Evolutionary conservation across 2,329 filamentous ascomycete species (phyloP).

Genomic region (Alternaria metachromatica): DNA sequence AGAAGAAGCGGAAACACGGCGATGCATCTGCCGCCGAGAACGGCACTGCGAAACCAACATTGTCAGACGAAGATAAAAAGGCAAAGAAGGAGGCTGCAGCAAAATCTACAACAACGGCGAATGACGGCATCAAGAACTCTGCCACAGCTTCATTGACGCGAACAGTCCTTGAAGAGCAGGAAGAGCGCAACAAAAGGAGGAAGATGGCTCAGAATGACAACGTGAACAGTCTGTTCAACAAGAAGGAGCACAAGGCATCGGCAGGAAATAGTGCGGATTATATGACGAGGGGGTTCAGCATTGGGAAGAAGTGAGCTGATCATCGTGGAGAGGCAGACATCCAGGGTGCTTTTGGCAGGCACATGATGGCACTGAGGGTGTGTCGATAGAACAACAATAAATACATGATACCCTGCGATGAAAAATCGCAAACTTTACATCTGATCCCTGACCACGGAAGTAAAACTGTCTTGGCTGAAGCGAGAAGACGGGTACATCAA

Average conservation of each 20-base stretch:
- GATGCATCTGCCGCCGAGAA: constrained; percentile 9
- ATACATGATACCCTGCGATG: neutral
- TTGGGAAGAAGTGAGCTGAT: constrained; percentile 36
- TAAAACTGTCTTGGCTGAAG: neutral
- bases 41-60: constrained; percentile 15
- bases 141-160: constrained; percentile 85
- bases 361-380: neutral
- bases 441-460: neutral
- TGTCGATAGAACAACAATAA: neutral
- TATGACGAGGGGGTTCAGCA: constrained; percentile 58
- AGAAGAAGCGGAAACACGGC: constrained; percentile 76
- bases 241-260: constrained; percentile 43
- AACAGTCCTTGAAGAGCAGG: constrained; percentile 86
- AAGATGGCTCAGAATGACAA: constrained; percentile 67
- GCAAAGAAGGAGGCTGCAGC: constrained; percentile 24
- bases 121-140: constrained; percentile 80
- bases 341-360: neutral
- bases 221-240: constrained; percentile 56
- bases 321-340: neutral
- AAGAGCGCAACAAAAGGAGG: constrained; percentile 77
- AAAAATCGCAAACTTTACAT: neutral
- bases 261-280: constrained; percentile 56
- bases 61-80: constrained; percentile 33
- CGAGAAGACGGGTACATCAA: neutral
- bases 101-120: constrained; percentile 2